Percentiles rank a stretch among this genome's conserved stretches.
These are phyloP conservation scores for Huntiella moniliformis DNA, from an alignment of 2,329 filamentous ascomycete species.

Conservation along the genomic window DNA sequence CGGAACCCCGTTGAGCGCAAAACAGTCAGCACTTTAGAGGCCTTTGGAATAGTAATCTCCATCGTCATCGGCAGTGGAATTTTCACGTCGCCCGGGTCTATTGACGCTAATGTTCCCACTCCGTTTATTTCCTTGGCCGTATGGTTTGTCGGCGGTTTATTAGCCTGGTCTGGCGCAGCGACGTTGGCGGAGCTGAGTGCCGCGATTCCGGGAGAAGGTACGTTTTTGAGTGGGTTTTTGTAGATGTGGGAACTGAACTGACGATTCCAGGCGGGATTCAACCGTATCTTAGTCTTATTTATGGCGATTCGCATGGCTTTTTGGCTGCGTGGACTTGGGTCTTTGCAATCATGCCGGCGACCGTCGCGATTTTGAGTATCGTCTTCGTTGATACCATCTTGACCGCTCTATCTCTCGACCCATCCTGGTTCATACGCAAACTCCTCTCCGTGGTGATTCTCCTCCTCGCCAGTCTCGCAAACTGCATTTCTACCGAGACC, in stretches of 20 bases:
- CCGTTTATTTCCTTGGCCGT: constrained; percentile 37
- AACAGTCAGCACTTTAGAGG: constrained; percentile 17
- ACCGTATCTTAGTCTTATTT: constrained; percentile 42
- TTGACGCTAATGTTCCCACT: constrained; percentile 44
- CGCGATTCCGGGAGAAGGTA: constrained; percentile 40
- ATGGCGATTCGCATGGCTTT: constrained; percentile 42
- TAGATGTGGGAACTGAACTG: neutral
- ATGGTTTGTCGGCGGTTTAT: constrained; percentile 41
- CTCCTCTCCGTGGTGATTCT: constrained; percentile 30
- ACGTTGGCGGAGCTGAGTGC: constrained; percentile 46
- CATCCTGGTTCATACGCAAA: constrained; percentile 27
- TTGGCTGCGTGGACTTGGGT: constrained; percentile 48
- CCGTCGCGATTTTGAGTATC: constrained; percentile 43
- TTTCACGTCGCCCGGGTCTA: constrained; percentile 44
- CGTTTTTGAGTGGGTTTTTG: constrained; percentile 4
- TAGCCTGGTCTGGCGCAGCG: constrained; percentile 45
- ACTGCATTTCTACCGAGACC: constrained; percentile 36
- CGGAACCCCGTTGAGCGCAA: neutral
- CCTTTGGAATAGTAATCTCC: constrained; percentile 41
- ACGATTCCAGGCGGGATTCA: constrained; percentile 35
- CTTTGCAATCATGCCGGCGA: constrained; percentile 44
- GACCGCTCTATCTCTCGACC: constrained; percentile 29
- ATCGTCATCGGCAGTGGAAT: constrained; percentile 47
- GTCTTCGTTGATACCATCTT: constrained; percentile 44
- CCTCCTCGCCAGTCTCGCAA: constrained; percentile 28